Conservation (phyloP, 306 rosid species). For the Sicyos edulis region DNA sequence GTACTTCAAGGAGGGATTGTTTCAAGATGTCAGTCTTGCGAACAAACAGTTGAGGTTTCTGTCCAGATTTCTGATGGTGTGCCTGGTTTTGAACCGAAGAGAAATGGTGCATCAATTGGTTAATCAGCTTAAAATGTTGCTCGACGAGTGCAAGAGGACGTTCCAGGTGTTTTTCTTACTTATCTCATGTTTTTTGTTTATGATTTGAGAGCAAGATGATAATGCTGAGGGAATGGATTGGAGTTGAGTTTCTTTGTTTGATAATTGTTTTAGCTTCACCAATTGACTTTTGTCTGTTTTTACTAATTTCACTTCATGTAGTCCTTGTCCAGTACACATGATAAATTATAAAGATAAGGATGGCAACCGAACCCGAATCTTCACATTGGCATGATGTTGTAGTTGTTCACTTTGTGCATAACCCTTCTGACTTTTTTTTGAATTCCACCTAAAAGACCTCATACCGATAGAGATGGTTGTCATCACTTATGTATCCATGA, state of each 20-base stretch:
- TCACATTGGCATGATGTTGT: no score
- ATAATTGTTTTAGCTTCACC: not conserved
- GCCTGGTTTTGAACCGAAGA: conserved; percentile 64
- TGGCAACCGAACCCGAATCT: no score
- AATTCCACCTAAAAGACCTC: no score
- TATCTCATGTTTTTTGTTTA: not conserved
- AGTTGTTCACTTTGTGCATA: no score
- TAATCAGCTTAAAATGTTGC: conserved; percentile 58
- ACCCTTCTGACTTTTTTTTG: no score
- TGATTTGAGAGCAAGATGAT: conserved; percentile 2
- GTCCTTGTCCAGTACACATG: no score
- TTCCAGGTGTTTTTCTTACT: conserved; percentile 48
- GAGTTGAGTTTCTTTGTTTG: conserved; percentile 9
- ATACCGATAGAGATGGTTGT: no score
- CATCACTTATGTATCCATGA: no score
- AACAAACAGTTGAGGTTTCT: conserved; percentile 75
- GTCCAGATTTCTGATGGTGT: conserved; percentile 75
- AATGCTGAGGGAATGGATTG: not conserved
- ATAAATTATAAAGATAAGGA: no score
- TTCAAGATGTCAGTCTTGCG: conserved; percentile 66
- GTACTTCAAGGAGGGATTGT: conserved; percentile 76
- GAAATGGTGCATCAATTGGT: conserved; percentile 72
- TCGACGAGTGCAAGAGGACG: conserved; percentile 80
- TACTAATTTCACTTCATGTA: not conserved
- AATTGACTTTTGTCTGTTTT: not conserved